These are phyloP conservation scores for Beauveria sp. DNA, from an alignment of 2,329 filamentous ascomycete species.

Conservation along the genomic window DNA sequence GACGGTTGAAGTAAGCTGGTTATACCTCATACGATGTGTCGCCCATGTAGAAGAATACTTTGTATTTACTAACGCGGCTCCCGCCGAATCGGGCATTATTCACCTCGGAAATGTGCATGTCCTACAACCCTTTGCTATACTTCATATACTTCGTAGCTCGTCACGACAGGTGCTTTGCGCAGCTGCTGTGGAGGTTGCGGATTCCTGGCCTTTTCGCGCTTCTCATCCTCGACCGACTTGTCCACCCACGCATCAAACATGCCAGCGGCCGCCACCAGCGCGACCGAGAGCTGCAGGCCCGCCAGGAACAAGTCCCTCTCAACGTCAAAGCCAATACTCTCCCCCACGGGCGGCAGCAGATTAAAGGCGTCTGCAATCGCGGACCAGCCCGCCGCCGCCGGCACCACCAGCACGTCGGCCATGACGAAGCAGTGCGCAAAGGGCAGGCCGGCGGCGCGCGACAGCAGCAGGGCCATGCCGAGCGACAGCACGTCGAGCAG, in stretches of 20 bases:
- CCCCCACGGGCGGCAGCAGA: background rate
- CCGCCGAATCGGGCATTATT: too few relatives aligned
- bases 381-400: constrained; percentile 10
- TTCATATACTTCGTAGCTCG: background rate
- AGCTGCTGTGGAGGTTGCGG: background rate
- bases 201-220: background rate
- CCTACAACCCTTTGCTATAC: background rate
- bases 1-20: too few relatives aligned
- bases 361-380: constrained; percentile 5
- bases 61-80: too few relatives aligned
- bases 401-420: constrained; percentile 10
- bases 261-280: constrained; percentile 1
- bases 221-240: background rate
- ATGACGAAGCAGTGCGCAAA: constrained; percentile 13
- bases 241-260: constrained; percentile 3
- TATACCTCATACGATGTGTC: too few relatives aligned
- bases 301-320: constrained; percentile 2
- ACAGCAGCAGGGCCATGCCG: constrained; percentile 1
- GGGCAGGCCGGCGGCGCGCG: background rate
- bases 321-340: background rate
- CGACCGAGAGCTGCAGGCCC: constrained; percentile 3
- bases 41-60: too few relatives aligned
- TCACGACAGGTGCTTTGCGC: background rate
- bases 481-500: constrained; percentile 10
- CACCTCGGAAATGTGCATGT: background rate